Conservation (phyloP, 2,329 filamentous ascomycete genomes). For the Pleoardoris graminearum region DNA sequence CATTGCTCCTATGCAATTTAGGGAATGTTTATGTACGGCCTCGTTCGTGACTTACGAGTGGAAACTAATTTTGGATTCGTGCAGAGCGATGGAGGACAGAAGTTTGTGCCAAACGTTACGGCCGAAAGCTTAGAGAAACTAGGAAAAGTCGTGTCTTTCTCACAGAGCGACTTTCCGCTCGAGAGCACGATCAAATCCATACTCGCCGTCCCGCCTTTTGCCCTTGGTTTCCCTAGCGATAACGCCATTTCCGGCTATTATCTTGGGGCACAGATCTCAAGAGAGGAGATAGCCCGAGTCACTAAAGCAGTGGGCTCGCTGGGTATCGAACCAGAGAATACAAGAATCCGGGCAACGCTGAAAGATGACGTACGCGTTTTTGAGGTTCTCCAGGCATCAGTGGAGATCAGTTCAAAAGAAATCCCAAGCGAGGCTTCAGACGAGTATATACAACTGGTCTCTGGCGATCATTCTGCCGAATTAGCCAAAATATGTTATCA, state of each 20-base stretch:
- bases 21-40: neutral
- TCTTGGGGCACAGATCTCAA: neutral
- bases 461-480: neutral
- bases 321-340: neutral
- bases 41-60: no score
- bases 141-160: neutral
- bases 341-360: neutral
- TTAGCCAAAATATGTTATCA: neutral
- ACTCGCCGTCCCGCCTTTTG: neutral
- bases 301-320: neutral
- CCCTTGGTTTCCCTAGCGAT: neutral
- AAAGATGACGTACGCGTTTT: neutral
- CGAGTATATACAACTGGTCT: neutral
- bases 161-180: no score
- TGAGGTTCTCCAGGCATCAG: neutral
- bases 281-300: neutral
- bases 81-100: neutral
- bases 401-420: neutral
- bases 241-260: neutral
- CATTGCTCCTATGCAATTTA: neutral
- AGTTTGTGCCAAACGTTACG: neutral
- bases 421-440: neutral
- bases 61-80: neutral
- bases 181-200: neutral
- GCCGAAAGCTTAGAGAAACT: neutral